Evolutionary conservation across 345 rosid genomes (phyloP), one percentile per base, ranked within the genome.

Genomic region (Dimocarpus longan): DNA sequence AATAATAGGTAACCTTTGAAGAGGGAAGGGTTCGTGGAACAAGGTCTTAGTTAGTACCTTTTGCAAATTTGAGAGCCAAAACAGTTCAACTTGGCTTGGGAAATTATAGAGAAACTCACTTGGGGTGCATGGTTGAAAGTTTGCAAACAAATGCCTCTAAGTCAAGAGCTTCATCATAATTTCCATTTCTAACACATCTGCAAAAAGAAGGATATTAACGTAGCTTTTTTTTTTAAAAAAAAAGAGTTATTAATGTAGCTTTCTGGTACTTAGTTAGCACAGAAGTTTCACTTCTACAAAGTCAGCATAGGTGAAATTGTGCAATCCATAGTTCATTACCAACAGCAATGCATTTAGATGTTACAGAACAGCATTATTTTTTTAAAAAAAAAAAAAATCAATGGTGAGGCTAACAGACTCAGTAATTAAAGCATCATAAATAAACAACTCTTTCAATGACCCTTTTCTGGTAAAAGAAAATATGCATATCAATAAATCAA

Each of bases 111-210:
- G 71, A 74, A 81, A 84, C 98, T 96, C 87, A 94, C 99, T 93
- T 93, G 76, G 99, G 95, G 85, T 94, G 99, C 98, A 96, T 89
- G 37, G 98, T 93, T 13, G 93, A 89, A 72, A 96, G 98, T 84
- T 94, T 96, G 50, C 89, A 85, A 56, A 94, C 97, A 85, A 87
- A 96, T 71, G 98, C 97, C 88, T 96, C 99, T 78, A 94, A 83
- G 81, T 96, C 97, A 82, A 96, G 97, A 86, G 99, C 98, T 83
- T 93, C 98, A 57, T 96, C 99, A 86, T 89, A 96, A 81, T 96
- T 94, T 72, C 99, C 99, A 80, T 94, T 96, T 76, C 98, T 87
- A 76, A 93, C 98, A 78, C 98, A 96, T 80, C 99, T 96, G 89
- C 84, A 78, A 70, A 75, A 80, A 57, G 60, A 85, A 50, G 60